phyloP scores from a whole-genome alignment of 257 asterid genomes.

The Solanum bulbocastanum region DNA sequence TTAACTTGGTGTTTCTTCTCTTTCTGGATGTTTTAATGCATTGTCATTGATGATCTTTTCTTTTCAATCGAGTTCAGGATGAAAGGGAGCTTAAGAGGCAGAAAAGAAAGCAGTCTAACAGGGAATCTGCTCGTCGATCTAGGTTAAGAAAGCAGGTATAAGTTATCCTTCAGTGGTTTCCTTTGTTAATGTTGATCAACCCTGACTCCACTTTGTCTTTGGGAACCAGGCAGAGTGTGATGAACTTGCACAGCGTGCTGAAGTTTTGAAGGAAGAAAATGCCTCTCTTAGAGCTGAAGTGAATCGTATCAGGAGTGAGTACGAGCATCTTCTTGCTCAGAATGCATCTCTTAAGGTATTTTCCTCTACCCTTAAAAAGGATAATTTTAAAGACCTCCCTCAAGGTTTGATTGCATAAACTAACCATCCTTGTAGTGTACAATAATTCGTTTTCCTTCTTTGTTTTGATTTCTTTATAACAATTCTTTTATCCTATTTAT shows the following conservation, averaged over 20 bases:
- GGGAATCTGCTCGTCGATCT: slow-evolving; percentile 89
- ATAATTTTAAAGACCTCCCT: not conserved
- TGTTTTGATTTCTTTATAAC: not conserved
- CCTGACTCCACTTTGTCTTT: slow-evolving; percentile 4
- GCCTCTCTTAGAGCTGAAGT: slow-evolving; percentile 75
- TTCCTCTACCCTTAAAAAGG: not conserved
- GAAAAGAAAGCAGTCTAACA: slow-evolving; percentile 77
- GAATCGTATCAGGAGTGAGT: slow-evolving; percentile 60
- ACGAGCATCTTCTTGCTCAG: slow-evolving; percentile 67
- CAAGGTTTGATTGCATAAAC: not conserved
- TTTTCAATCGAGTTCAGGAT: slow-evolving; percentile 31
- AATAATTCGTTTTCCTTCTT: not conserved
- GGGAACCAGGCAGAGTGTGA: slow-evolving; percentile 84
- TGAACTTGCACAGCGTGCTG: slow-evolving; percentile 88
- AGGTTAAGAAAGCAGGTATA: slow-evolving; percentile 80
- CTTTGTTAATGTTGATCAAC: not conserved
- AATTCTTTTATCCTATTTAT: not conserved
- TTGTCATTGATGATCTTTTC: not conserved
- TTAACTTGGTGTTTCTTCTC: not conserved
- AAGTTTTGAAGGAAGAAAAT: slow-evolving; percentile 65
- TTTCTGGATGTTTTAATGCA: not conserved
- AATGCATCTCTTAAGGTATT: slow-evolving; percentile 84
- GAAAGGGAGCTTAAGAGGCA: slow-evolving; percentile 82
- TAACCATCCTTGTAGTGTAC: not conserved
- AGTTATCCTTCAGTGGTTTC: not conserved